These are phyloP conservation scores for Purpureocillium lavendulum DNA, from an alignment of 2,329 filamentous ascomycete genomes.

Conservation along the genomic window DNA sequence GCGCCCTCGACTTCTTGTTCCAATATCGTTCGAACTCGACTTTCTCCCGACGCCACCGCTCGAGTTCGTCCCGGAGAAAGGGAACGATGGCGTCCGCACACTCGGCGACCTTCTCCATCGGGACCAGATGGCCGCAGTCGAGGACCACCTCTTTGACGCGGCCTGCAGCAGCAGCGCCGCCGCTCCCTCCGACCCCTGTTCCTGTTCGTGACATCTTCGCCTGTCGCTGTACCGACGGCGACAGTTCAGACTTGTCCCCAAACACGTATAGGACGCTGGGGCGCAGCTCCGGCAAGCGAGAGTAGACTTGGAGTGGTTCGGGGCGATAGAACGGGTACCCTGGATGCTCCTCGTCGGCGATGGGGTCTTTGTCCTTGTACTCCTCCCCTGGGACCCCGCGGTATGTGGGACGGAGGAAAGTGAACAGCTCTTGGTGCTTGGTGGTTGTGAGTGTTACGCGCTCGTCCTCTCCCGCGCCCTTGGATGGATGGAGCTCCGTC, in stretches of 20 bases:
- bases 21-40: no score
- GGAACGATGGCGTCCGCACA: neutral
- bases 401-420: neutral
- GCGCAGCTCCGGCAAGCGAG: neutral
- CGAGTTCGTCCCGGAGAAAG: no score
- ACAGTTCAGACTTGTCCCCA: neutral
- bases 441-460: neutral
- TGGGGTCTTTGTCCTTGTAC: neutral
- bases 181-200: neutral
- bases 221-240: neutral
- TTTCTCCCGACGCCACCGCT: no score
- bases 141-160: neutral
- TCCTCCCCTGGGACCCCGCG: neutral
- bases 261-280: neutral
- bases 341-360: neutral
- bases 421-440: neutral
- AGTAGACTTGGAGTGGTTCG: neutral
- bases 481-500: neutral
- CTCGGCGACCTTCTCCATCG: neutral
- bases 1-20: no score
- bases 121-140: neutral
- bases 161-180: neutral
- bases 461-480: neutral
- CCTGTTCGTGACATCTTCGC: neutral
- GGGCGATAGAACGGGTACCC: neutral